These are phyloP conservation scores for Avena sativa DNA, from an alignment of 176 grass and related monocot species.

Conservation along the genomic window DNA sequence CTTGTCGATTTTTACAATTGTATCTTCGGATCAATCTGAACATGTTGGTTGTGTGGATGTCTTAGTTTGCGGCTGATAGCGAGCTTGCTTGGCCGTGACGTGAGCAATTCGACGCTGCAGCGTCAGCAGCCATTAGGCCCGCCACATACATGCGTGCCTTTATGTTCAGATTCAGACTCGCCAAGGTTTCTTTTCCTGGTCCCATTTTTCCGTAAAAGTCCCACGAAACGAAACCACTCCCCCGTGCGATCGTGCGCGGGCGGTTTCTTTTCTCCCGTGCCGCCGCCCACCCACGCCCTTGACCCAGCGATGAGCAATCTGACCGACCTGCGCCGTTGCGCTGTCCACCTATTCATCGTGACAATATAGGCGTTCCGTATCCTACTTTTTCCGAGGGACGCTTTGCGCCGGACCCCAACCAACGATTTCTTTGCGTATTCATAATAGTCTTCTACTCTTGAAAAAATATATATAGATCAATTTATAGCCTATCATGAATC, in stretches of 20 bases:
- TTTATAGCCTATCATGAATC: too few relatives aligned
- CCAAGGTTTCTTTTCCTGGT: background rate
- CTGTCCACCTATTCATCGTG: background rate
- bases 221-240: background rate
- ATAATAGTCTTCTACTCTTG: too few relatives aligned
- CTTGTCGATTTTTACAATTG: background rate
- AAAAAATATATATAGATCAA: too few relatives aligned
- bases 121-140: slow-evolving; percentile 16
- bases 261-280: background rate
- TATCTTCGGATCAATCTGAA: background rate
- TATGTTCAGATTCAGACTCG: too few relatives aligned
- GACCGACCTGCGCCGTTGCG: background rate
- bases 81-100: background rate
- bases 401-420: too few relatives aligned
- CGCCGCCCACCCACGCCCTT: background rate
- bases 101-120: slow-evolving; percentile 2
- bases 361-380: background rate
- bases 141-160: too few relatives aligned
- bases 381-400: background rate
- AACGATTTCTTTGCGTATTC: too few relatives aligned
- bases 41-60: background rate
- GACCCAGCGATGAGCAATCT: background rate
- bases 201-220: background rate
- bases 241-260: background rate
- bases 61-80: background rate